Conservation (phyloP, 2,329 filamentous ascomycete genomes). For the Cladophialophora chaetospira region DNA sequence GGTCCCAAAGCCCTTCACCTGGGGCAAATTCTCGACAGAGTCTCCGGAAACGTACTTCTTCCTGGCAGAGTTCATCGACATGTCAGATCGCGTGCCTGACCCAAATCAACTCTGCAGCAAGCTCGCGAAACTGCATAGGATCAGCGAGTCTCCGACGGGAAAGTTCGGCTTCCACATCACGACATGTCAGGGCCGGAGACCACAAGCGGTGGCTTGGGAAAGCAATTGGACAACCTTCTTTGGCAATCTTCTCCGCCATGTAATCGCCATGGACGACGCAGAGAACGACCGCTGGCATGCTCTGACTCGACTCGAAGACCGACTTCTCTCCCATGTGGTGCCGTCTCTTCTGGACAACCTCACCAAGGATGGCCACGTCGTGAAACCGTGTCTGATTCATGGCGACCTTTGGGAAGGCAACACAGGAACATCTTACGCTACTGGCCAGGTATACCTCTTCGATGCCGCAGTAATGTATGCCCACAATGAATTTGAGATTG, state of each 20-base stretch:
- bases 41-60: constrained; percentile 36
- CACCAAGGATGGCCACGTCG: constrained; percentile 31
- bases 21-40: constrained; percentile 33
- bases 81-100: constrained; percentile 36
- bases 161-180: constrained; percentile 43
- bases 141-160: constrained; percentile 38
- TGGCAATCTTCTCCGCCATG: constrained; percentile 37
- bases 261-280: constrained; percentile 36
- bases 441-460: constrained; percentile 39
- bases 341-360: constrained; percentile 36
- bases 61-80: constrained; percentile 38
- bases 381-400: constrained; percentile 41
- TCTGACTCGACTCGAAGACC: constrained; percentile 10
- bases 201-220: constrained; percentile 40
- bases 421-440: constrained; percentile 37
- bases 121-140: constrained; percentile 38
- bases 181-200: constrained; percentile 39
- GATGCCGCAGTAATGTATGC: constrained; percentile 44
- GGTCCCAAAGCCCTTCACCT: constrained; percentile 37
- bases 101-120: constrained; percentile 32
- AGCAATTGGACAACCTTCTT: constrained; percentile 47
- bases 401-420: constrained; percentile 50
- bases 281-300: constrained; percentile 38
- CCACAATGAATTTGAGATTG: constrained; percentile 41
- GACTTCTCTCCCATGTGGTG: constrained; percentile 36